phyloP scores from a whole-genome alignment of 2,329 filamentous ascomycete genomes.

The Alternaria gansuensis region DNA sequence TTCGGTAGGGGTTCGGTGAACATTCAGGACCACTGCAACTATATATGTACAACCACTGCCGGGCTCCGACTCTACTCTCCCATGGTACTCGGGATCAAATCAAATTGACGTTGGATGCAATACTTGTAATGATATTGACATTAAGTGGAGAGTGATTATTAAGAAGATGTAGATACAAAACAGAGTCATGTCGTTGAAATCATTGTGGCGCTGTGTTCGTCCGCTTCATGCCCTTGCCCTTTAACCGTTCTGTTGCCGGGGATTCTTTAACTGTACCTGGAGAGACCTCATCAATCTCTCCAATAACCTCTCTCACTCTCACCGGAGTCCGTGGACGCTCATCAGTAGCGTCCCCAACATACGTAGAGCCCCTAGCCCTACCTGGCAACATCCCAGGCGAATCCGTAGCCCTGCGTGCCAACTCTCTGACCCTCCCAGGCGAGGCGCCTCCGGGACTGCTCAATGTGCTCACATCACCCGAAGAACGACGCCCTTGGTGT shows the following conservation, averaged over 20 bases:
- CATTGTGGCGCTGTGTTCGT: conserved; percentile 17
- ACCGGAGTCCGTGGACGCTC: conserved; percentile 13
- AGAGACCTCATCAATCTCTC: conserved; percentile 16
- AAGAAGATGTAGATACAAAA: conserved; percentile 18
- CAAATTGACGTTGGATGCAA: background rate
- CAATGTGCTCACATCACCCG: conserved; percentile 12
- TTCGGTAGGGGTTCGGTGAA: background rate
- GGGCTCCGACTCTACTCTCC: no score
- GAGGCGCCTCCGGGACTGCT: conserved; percentile 16
- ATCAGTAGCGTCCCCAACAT: background rate
- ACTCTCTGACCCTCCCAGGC: conserved; percentile 15
- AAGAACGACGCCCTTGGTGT: conserved; percentile 31
- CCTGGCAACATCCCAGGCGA: conserved; percentile 6
- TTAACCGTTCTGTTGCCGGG: conserved; percentile 17
- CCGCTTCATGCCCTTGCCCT: conserved; percentile 24
- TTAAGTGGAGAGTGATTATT: conserved; percentile 23
- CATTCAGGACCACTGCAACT: background rate
- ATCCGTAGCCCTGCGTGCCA: conserved; percentile 18
- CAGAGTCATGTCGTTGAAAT: conserved; percentile 7
- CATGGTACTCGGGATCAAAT: no score
- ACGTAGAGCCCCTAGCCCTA: conserved; percentile 14
- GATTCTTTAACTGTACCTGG: conserved; percentile 16
- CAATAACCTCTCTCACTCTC: conserved; percentile 10
- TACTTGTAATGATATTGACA: background rate
- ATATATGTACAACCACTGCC: background rate